Percentiles rank a stretch among this genome's conserved stretches.
These are phyloP conservation scores for Fulvia fulva DNA, from an alignment of 2,329 filamentous ascomycete genomes.

Conservation along the genomic window DNA sequence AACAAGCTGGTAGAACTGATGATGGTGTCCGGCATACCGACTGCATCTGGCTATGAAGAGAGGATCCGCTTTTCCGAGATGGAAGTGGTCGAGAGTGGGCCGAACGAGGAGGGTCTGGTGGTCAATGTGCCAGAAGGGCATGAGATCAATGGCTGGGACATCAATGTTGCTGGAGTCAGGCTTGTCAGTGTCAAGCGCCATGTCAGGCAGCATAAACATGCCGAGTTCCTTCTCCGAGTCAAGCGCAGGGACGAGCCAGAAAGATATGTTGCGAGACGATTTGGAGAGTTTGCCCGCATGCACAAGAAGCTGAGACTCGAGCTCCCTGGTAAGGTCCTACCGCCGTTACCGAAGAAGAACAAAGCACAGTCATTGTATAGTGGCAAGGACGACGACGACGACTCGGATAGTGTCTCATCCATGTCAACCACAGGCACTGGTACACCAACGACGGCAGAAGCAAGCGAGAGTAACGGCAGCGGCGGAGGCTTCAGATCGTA, in stretches of 20 bases:
- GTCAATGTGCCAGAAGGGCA: constrained; percentile 87
- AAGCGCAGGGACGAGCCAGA: constrained; percentile 73
- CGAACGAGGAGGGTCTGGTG: constrained; percentile 84
- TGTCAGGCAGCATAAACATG: constrained; percentile 85
- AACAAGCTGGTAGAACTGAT: constrained; percentile 96
- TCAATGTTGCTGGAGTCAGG: constrained; percentile 88
- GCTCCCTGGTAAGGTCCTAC: constrained; percentile 83
- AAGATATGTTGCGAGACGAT: constrained; percentile 76
- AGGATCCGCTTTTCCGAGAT: constrained; percentile 94
- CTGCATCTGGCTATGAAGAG: constrained; percentile 95
- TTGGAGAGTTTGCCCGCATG: constrained; percentile 79
- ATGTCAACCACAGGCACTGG: constrained; percentile 63
- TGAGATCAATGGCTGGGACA: constrained; percentile 91
- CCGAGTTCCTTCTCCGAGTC: constrained; percentile 85
- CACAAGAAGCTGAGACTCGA: constrained; percentile 77
- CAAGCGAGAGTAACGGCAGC: constrained; percentile 12
- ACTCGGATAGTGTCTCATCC: constrained; percentile 79
- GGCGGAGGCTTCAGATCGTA: constrained; percentile 44
- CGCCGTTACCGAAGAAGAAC: constrained; percentile 86
- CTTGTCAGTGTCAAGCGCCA: constrained; percentile 78
- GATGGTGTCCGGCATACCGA: constrained; percentile 98
- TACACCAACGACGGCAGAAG: constrained; percentile 19
- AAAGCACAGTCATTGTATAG: constrained; percentile 66
- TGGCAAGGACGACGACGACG: constrained; percentile 53
- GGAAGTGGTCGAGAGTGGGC: constrained; percentile 89